These are phyloP conservation scores for Omphalotus olearius DNA, from an alignment of 1,284 basidiomycete genomes.

Conservation along the genomic window DNA sequence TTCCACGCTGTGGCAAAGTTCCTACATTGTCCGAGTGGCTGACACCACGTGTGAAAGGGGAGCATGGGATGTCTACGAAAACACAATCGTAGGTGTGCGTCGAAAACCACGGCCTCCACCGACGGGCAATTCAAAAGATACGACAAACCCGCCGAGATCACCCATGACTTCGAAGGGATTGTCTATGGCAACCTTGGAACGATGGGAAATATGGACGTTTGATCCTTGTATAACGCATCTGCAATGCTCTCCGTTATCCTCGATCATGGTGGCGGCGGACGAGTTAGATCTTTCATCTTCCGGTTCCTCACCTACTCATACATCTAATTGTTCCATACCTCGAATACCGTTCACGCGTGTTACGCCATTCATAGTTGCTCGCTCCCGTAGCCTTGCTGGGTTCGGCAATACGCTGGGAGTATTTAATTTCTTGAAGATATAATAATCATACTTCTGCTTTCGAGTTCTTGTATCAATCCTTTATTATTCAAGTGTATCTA, in stretches of 20 bases:
- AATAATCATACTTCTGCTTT: too few species aligned
- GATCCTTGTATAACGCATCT: constrained; percentile 48
- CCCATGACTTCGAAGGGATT: constrained; percentile 38
- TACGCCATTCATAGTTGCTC: constrained; percentile 50
- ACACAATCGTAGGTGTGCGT: constrained; percentile 60
- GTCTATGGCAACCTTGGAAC: constrained; percentile 57
- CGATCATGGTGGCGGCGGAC: constrained; percentile 30
- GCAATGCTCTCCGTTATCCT: constrained; percentile 46
- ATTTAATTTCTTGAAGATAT: constrained; percentile 38
- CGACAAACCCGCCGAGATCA: constrained; percentile 13
- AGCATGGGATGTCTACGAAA: constrained; percentile 61
- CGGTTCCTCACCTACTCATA: constrained; percentile 20
- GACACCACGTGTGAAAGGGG: constrained; percentile 68
- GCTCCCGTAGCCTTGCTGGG: constrained; percentile 57
- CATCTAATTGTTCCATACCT: constrained; percentile 29
- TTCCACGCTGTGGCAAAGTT: constrained; percentile 48
- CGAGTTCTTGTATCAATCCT: too few species aligned
- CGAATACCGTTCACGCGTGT: constrained; percentile 76
- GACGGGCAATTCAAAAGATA: constrained; percentile 24
- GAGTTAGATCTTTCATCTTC: constrained; percentile 22
- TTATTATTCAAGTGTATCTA: too few species aligned
- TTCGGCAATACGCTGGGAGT: constrained; percentile 79
- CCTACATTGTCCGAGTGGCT: constrained; percentile 48
- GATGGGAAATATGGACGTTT: constrained; percentile 80
- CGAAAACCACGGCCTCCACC: constrained; percentile 49